Evolutionary conservation across 176 grass and related monocot genomes (phyloP).

Genomic region (Phyllostachys edulis): DNA sequence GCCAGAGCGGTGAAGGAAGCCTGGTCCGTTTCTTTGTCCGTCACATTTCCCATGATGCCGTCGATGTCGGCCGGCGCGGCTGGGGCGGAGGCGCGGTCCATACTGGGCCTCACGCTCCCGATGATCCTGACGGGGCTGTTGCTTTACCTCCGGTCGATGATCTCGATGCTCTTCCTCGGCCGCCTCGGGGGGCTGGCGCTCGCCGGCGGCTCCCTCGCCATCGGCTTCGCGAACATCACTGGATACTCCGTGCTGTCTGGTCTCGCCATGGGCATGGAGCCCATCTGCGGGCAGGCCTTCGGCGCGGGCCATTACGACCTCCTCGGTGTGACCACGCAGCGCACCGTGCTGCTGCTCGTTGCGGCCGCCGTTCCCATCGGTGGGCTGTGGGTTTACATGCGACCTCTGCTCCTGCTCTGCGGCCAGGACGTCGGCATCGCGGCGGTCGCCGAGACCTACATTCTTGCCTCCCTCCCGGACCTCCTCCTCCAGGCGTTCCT

Average conservation of each 20-base stretch:
- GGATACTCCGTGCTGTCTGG: slow-evolving; percentile 82
- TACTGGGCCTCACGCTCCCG: slow-evolving; percentile 55
- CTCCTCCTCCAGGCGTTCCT: slow-evolving; percentile 70
- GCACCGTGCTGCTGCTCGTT: slow-evolving; percentile 66
- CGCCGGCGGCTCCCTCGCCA: slow-evolving; percentile 82
- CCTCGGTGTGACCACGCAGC: slow-evolving; percentile 70
- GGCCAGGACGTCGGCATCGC: slow-evolving; percentile 75
- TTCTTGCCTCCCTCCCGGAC: slow-evolving; percentile 72
- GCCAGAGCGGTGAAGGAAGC: slow-evolving; percentile 42
- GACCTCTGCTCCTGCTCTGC: slow-evolving; percentile 71
- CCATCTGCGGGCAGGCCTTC: slow-evolving; percentile 81
- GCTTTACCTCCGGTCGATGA: slow-evolving; percentile 88
- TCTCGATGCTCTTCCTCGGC: slow-evolving; percentile 89
- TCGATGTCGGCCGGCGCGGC: slow-evolving; percentile 38
- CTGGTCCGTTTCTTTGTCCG: slow-evolving; percentile 42
- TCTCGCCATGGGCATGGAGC: slow-evolving; percentile 90
- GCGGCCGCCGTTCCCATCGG: slow-evolving; percentile 55
- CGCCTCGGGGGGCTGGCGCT: slow-evolving; percentile 62
- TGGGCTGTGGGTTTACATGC: slow-evolving; percentile 59
- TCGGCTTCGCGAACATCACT: slow-evolving; percentile 89
- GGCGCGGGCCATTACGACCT: slow-evolving; percentile 57
- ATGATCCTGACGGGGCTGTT: slow-evolving; percentile 80
- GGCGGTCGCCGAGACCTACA: slow-evolving; percentile 67
- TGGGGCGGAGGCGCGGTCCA: slow-evolving; percentile 48
- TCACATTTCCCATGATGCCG: slow-evolving; percentile 43